A percentile compares a stretch with the other conserved stretches of the same genome.
Conservation (phyloP, 106 monocot species). For the Dendrobium huoshanense region DNA sequence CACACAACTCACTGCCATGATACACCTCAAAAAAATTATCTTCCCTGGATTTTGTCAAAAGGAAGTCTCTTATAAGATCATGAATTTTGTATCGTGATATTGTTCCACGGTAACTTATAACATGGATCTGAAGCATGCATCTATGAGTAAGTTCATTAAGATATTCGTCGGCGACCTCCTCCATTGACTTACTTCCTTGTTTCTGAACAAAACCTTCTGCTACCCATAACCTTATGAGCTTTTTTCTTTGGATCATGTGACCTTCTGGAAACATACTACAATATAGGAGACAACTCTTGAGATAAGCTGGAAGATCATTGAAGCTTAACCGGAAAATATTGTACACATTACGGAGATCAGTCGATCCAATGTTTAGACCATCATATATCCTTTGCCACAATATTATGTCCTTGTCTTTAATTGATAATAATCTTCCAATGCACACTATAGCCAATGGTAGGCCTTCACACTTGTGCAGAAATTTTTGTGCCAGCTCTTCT, state of each 20-base stretch:
- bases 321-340: neutral
- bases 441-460: neutral
- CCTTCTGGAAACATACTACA: conserved; percentile 21
- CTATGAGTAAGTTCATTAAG: neutral
- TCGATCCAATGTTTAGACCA: neutral
- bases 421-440: neutral
- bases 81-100: neutral
- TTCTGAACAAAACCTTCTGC: conserved; percentile 27
- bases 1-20: neutral
- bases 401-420: neutral
- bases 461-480: neutral
- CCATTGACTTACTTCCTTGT: neutral
- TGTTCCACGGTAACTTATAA: neutral
- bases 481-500: neutral
- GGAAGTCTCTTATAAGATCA: neutral
- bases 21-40: neutral
- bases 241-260: neutral
- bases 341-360: too few species aligned
- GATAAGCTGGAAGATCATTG: neutral
- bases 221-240: conserved; percentile 25
- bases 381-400: neutral
- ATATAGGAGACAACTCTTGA: conserved; percentile 6
- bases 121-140: neutral
- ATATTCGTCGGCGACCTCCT: conserved; percentile 23
- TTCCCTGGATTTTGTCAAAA: neutral